Evolutionary conservation across 495 filamentous ascomycete genomes (phyloP).

Genomic region (Penicillium soppii): DNA sequence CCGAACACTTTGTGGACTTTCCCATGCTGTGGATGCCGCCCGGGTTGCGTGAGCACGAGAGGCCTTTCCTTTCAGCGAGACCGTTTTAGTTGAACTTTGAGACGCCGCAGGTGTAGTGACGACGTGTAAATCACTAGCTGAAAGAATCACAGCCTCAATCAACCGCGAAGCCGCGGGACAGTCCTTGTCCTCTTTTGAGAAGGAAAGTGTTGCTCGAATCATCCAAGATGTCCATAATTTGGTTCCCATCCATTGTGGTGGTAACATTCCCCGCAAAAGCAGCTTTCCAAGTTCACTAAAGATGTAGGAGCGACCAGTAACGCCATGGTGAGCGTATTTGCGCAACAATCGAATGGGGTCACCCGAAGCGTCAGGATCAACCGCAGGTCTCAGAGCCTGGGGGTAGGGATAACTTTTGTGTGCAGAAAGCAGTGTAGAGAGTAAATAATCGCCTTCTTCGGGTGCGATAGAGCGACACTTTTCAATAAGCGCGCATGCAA

Average conservation of each 20-base stretch:
- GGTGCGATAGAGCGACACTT: constrained; percentile 32
- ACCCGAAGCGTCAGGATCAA: constrained; percentile 13
- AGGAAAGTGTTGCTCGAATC: constrained; percentile 41
- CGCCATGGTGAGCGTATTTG: constrained; percentile 24
- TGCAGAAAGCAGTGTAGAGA: constrained; percentile 33
- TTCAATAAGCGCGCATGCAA: constrained; percentile 35
- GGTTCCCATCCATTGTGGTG: constrained; percentile 52
- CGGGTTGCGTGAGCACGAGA: constrained; percentile 15
- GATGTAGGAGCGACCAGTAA: constrained; percentile 28
- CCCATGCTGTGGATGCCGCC: constrained; percentile 9
- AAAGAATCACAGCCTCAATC: constrained; percentile 40
- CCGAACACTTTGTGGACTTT: constrained; percentile 1
- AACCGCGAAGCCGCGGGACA: constrained; percentile 35
- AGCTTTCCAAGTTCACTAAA: constrained; percentile 42
- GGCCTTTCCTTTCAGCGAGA: neutral
- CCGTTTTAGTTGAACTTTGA: neutral
- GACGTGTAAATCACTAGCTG: constrained; percentile 25
- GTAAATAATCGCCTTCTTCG: constrained; percentile 38
- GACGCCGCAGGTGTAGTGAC: neutral
- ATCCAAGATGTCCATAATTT: constrained; percentile 43
- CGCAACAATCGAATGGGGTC: constrained; percentile 34
- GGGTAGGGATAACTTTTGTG: constrained; percentile 30
- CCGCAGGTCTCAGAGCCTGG: constrained; percentile 26
- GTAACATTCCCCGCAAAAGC: constrained; percentile 34
- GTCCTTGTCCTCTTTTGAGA: constrained; percentile 37